Conservation (phyloP, 106 monocot species). For the Agapanthus africanus region DNA sequence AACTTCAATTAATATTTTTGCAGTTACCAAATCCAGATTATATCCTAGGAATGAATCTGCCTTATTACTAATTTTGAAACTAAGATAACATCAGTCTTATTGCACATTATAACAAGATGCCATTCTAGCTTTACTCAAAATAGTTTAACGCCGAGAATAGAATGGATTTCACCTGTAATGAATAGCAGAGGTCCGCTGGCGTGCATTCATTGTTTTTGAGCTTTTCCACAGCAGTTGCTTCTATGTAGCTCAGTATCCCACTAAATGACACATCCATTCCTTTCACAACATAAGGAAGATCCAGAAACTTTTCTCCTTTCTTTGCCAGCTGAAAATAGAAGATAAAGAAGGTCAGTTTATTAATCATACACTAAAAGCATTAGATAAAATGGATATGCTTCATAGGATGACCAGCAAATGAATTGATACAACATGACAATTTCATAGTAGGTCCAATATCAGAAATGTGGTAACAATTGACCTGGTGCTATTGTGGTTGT, state of each 20-base stretch:
- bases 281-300: slow-evolving; percentile 92
- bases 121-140: background rate
- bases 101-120: background rate
- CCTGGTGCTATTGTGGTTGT: too few relatives aligned
- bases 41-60: background rate
- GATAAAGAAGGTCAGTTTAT: background rate
- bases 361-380: background rate
- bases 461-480: background rate
- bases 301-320: slow-evolving; percentile 82
- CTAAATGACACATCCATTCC: slow-evolving; percentile 99
- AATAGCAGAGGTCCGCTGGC: slow-evolving; percentile 93
- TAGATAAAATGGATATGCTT: background rate
- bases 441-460: background rate
- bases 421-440: background rate
- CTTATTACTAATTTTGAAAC: background rate
- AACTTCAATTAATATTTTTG: background rate
- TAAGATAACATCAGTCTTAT: background rate
- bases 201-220: slow-evolving; percentile 90
- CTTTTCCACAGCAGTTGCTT: slow-evolving; percentile 88
- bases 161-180: slow-evolving; percentile 62
- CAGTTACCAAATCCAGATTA: background rate
- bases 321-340: slow-evolving; percentile 66
- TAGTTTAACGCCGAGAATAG: background rate
- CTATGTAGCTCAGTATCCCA: slow-evolving; percentile 90
- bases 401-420: background rate